Evolutionary conservation across 768 basidiomycete species (phyloP), one percentile per base, ranked within the genome.

Genomic region (Lactarius vividus): DNA sequence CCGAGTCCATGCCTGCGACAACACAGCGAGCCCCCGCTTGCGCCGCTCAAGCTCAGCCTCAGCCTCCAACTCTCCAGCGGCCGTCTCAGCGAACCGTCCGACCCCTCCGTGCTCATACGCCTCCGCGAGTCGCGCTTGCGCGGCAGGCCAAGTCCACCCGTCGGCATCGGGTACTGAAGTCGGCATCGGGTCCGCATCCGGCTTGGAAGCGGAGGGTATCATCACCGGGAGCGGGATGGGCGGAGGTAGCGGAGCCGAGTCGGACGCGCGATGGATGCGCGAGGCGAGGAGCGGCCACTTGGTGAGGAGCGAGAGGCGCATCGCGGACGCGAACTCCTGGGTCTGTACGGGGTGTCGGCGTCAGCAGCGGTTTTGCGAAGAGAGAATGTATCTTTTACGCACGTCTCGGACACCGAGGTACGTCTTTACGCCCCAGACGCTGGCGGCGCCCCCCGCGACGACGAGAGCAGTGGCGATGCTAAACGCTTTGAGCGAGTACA

Each of bases 41-140:
- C 73, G 71, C 57, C 84, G 74, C 71, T 88, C 88, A 15, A 80
- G 65, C 49, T 81, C 75, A 0, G 76, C 78, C 71, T 91, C 89
- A 0, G 79, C 79, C 71, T 89, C 87, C 57, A 86, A 65, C 72
- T 89, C 89, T 31, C 76, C 76, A 61, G 79, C 68, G 1, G 80
- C 85, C n/a, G 77, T 79, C 61, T 84, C 78, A 11, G 79, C 77
- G 86, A 88, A 89, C 1, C 80, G 76, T 0, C 78, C 70, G 35
- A 89, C 75, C 0, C 89, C 88, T 6, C 83, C 87, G 26, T 81
- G 74, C 11, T 87, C 83, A 67, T 83, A 91, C 0, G 87, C 87
- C 7, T 73, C 79, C 53, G 77, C 72, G 13, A 91, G 74, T 11
- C 88, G 79, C 57, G 79, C 75, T 66, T 88, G 79, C 0, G 86